Conservation (phyloP, 352 stramenopile species). For the Globisporangium abappressorium region DNA sequence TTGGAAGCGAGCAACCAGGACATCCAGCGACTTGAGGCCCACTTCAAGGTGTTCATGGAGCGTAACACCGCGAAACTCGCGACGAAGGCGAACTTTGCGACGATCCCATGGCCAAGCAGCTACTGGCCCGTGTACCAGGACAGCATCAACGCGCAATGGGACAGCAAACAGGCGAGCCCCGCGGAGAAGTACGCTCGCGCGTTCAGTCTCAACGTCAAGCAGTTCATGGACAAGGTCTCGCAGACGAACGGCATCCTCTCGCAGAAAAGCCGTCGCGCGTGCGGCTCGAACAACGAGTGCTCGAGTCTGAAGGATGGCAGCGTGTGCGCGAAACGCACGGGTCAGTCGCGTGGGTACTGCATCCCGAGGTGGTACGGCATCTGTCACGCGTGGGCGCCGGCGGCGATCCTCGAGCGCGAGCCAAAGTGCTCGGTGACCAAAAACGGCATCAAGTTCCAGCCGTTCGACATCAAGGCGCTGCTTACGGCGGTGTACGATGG, state of each 20-base stretch:
- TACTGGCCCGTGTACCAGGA: conserved; percentile 66
- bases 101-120: conserved; percentile 40
- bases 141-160: conserved; percentile 57
- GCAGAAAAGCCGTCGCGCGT: conserved; percentile 19
- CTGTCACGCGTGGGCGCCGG: too few relatives aligned
- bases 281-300: conserved; percentile 22
- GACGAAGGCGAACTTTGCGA: conserved; percentile 17
- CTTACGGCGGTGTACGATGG: conserved; percentile 21
- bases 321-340: conserved; percentile 13
- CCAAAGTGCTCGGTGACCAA: conserved; percentile 16
- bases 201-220: conserved; percentile 30
- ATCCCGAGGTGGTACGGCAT: too few relatives aligned
- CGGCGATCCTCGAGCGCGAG: too few relatives aligned
- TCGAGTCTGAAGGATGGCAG: conserved; percentile 30
- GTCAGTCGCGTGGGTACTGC: conserved; percentile 24
- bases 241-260: conserved; percentile 15
- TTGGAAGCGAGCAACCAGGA: conserved; percentile 29
- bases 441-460: conserved; percentile 43
- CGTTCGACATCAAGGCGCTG: conserved; percentile 54
- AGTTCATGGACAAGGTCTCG: conserved; percentile 24
- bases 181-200: conserved; percentile 43
- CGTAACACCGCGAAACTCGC: conserved; percentile 27
- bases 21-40: conserved; percentile 29
- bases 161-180: conserved; percentile 16
- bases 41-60: conserved; percentile 30